phyloP scores from a whole-genome alignment of 2,329 filamentous ascomycete genomes.

The Beauveria australis region DNA sequence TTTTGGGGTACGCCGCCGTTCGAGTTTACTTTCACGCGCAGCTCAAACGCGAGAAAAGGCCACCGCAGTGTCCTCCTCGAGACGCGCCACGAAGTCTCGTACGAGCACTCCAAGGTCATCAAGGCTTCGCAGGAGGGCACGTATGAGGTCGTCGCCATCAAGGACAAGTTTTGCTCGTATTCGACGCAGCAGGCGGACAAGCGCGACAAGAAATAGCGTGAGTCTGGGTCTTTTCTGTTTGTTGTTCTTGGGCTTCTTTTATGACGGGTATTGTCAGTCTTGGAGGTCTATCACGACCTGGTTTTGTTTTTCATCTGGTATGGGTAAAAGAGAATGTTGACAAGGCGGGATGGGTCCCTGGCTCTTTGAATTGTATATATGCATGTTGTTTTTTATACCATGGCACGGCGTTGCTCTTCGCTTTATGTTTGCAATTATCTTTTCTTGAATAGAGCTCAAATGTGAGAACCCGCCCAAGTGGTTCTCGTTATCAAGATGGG shows the following conservation, averaged over 20 bases:
- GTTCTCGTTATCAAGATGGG: neutral
- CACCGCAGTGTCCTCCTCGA: slow-evolving; percentile 77
- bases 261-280: neutral
- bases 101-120: slow-evolving; percentile 73
- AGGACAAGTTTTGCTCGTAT: slow-evolving; percentile 87
- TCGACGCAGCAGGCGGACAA: slow-evolving; percentile 58
- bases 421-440: neutral
- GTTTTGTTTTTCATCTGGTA: neutral
- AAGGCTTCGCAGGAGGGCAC: slow-evolving; percentile 88
- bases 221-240: neutral
- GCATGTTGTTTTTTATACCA: slow-evolving; percentile 22
- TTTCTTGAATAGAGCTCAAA: slow-evolving; percentile 11
- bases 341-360: neutral
- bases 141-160: slow-evolving; percentile 94
- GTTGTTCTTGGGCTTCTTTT: neutral
- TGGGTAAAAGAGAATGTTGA: neutral
- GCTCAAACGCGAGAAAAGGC: slow-evolving; percentile 73
- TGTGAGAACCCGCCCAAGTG: neutral
- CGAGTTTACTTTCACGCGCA: slow-evolving; percentile 93
- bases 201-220: slow-evolving; percentile 31
- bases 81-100: slow-evolving; percentile 78
- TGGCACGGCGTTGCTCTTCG: slow-evolving; percentile 24
- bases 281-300: neutral
- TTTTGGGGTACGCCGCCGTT: slow-evolving; percentile 95
- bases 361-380: slow-evolving; percentile 4